Percentiles rank a stretch among this genome's conserved stretches.
These are phyloP conservation scores for Schizosaccharomyces osmophilus DNA, from an alignment of 805 yeast species.

Conservation along the genomic window DNA sequence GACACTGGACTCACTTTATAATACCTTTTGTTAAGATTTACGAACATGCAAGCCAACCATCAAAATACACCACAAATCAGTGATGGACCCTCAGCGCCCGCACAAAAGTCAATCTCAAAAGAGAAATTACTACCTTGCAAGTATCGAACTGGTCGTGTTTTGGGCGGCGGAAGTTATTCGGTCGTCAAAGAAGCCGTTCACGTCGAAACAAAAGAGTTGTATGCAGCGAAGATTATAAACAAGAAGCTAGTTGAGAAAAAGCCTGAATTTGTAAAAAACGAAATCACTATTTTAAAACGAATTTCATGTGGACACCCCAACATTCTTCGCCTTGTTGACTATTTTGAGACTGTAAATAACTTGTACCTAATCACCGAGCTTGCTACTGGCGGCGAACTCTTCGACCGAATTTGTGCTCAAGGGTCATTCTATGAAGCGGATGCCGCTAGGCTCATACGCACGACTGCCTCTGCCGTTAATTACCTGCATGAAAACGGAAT, in stretches of 20 bases:
- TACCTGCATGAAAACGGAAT: slow-evolving; percentile 35
- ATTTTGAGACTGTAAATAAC: slow-evolving; percentile 39
- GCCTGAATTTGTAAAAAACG: slow-evolving; percentile 30
- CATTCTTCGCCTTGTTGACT: slow-evolving; percentile 38
- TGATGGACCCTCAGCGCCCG: too few species aligned
- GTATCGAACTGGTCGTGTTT: slow-evolving; percentile 4
- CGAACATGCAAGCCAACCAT: neutral
- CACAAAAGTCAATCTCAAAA: too few species aligned
- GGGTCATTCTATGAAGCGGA: slow-evolving; percentile 25
- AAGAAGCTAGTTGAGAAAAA: slow-evolving; percentile 28
- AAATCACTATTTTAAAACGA: slow-evolving; percentile 29
- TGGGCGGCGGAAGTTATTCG: slow-evolving; percentile 22
- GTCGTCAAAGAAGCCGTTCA: slow-evolving; percentile 21
- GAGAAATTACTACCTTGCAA: slow-evolving; percentile 1
- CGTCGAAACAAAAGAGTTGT: slow-evolving; percentile 18
- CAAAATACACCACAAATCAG: neutral
- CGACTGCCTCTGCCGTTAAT: slow-evolving; percentile 28
- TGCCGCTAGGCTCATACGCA: slow-evolving; percentile 25
- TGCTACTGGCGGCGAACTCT: slow-evolving; percentile 44
- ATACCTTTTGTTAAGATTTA: too few species aligned
- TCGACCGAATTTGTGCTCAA: slow-evolving; percentile 28
- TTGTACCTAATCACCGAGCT: slow-evolving; percentile 36
- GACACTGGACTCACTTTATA: too few species aligned
- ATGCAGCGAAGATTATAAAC: slow-evolving; percentile 30
- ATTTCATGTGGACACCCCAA: slow-evolving; percentile 28